These are phyloP conservation scores for Ambrosia hybrid DNA, from an alignment of 140 eudicot species.

Conservation along the genomic window DNA sequence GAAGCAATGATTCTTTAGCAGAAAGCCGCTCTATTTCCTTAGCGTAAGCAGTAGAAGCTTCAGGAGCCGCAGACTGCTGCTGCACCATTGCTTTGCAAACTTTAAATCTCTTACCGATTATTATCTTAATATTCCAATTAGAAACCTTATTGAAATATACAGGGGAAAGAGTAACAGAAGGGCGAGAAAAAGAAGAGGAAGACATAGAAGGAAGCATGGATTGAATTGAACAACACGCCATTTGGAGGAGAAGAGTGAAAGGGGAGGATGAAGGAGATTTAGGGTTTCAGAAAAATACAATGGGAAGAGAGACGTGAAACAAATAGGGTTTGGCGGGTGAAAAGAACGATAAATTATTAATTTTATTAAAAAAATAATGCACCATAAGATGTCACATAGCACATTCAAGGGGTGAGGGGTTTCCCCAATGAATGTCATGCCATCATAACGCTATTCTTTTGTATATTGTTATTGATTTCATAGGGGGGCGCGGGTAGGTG, in stretches of 20 bases:
- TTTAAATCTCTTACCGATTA: slow-evolving; percentile 23
- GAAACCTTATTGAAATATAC: slow-evolving; percentile 25
- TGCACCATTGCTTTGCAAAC: slow-evolving; percentile 55
- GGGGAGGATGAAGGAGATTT: no score
- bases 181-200: slow-evolving; percentile 18
- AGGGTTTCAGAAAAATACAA: no score
- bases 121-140: slow-evolving; percentile 9
- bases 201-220: slow-evolving; percentile 34
- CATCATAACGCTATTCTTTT: no score
- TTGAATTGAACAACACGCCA: slow-evolving; percentile 57
- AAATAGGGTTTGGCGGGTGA: no score
- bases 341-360: no score
- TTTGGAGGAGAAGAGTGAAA: neutral
- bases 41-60: slow-evolving; percentile 83
- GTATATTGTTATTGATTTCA: no score
- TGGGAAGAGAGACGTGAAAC: no score
- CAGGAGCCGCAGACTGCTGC: slow-evolving; percentile 40
- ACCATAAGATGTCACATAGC: no score
- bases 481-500: no score
- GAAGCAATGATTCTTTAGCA: slow-evolving; percentile 86
- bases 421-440: no score
- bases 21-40: slow-evolving; percentile 88
- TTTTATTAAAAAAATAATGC: no score
- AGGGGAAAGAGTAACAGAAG: slow-evolving; percentile 29
- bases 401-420: no score